Conservation (phyloP, 225 moss, liverwort and hornwort genomes). For the Climacium dendroides region DNA sequence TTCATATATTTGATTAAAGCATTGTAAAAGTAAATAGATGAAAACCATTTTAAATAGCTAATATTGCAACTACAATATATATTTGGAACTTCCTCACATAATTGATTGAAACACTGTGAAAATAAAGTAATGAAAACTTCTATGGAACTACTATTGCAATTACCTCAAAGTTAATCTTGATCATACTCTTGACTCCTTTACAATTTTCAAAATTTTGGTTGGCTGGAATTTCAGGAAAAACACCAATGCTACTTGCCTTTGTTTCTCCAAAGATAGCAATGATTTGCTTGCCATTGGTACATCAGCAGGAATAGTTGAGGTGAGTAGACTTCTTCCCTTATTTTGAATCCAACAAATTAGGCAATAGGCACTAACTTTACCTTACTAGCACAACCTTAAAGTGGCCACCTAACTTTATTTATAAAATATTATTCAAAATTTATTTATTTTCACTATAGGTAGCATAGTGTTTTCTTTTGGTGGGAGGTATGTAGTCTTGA, state of each 20-base stretch:
- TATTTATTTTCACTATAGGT: background rate
- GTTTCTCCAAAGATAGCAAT: slow-evolving; percentile 13
- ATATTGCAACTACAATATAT: background rate
- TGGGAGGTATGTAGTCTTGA: background rate
- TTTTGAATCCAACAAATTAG: background rate
- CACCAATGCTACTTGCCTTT: background rate
- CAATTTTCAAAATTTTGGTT: background rate
- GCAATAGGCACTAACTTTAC: background rate
- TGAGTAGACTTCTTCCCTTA: background rate
- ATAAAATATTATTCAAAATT: no score
- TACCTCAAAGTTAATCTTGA: background rate
- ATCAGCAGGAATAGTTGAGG: slow-evolving; percentile 15
- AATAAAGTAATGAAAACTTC: background rate
- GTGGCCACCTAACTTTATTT: background rate
- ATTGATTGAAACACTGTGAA: no score
- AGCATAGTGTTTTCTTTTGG: no score
- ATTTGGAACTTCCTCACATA: background rate
- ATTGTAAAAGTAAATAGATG: background rate
- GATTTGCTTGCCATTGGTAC: slow-evolving; percentile 35
- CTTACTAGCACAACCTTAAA: background rate
- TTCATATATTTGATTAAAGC: background rate
- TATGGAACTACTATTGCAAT: background rate
- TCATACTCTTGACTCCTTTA: background rate
- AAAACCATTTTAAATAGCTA: background rate
- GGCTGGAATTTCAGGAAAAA: background rate